Percentiles rank a stretch among this genome's conserved stretches.
phyloP scores from a whole-genome alignment of 805 yeast genomes.

The Zygosaccharomyces kombuchaensis region DNA sequence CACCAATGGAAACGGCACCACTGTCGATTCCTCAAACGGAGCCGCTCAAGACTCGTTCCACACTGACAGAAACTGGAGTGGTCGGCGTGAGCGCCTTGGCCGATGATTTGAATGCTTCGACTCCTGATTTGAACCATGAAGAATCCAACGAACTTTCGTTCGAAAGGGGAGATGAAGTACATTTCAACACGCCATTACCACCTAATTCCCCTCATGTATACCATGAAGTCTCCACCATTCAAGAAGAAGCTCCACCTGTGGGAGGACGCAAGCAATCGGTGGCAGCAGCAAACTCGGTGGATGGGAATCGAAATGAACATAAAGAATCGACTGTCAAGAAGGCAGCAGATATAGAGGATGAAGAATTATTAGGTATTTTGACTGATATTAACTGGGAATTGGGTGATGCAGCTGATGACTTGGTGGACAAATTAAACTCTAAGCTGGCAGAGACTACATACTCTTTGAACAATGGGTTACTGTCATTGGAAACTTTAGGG shows the following conservation, averaged over 20 bases:
- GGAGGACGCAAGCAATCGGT: constrained; percentile 4
- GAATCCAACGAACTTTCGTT: constrained; percentile 34
- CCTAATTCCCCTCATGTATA: constrained; percentile 16
- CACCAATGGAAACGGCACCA: not conserved
- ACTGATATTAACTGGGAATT: constrained; percentile 77
- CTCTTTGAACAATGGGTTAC: constrained; percentile 52
- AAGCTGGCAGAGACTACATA: constrained; percentile 62
- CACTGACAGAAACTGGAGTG: not conserved
- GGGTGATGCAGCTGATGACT: constrained; percentile 54
- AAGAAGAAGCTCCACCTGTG: constrained; percentile 25
- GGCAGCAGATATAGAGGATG: constrained; percentile 38
- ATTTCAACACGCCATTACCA: constrained; percentile 23
- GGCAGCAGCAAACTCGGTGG: not conserved
- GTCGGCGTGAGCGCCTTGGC: constrained; percentile 17
- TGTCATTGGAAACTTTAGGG: constrained; percentile 46
- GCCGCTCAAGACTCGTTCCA: not conserved
- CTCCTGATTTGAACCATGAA: constrained; percentile 14
- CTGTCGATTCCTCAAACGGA: constrained; percentile 4
- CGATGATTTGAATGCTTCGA: constrained; percentile 9
- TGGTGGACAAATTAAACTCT: constrained; percentile 53
- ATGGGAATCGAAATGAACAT: not conserved
- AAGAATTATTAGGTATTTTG: constrained; percentile 48
- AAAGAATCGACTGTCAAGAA: not conserved
- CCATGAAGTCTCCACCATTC: constrained; percentile 33
- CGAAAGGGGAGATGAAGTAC: constrained; percentile 34